Conservation (phyloP, 768 basidiomycete species). For the Panaeolus cyanescens region DNA sequence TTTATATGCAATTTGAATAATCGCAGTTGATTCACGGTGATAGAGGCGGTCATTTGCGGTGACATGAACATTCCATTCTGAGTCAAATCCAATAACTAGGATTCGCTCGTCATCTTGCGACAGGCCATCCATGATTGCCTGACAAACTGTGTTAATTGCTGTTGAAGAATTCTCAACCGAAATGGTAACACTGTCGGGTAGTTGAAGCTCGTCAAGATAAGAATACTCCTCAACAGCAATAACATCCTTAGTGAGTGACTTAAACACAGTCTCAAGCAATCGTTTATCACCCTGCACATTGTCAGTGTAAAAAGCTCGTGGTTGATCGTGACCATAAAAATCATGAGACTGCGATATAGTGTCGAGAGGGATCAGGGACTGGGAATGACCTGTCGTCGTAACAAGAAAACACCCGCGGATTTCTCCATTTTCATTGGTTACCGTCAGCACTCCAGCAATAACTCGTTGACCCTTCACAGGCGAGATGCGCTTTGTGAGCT, state of each 20-base stretch:
- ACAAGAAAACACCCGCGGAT: constrained; percentile 8
- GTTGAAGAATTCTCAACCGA: constrained; percentile 1
- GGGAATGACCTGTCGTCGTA: too few species aligned
- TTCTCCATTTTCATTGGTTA: constrained; percentile 6
- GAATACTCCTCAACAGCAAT: constrained; percentile 23
- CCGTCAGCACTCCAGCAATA: constrained; percentile 4
- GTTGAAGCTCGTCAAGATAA: constrained; percentile 14
- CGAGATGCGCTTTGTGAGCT: constrained; percentile 11
- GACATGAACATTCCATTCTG: constrained; percentile 22
- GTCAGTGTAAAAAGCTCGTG: background rate
- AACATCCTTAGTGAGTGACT: background rate
- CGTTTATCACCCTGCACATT: background rate
- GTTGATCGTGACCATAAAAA: background rate
- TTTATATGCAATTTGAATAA: constrained; percentile 20
- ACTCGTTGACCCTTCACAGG: constrained; percentile 2
- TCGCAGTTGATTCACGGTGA: constrained; percentile 11
- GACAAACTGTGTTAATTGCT: constrained; percentile 14
- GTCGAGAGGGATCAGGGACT: background rate
- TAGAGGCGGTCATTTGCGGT: constrained; percentile 4
- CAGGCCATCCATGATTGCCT: constrained; percentile 16
- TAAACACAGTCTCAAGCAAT: background rate
- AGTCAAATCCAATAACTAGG: constrained; percentile 21
- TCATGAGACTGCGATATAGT: background rate
- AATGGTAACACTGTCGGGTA: constrained; percentile 9
- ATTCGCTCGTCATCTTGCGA: constrained; percentile 2